A percentile compares a stretch with the other conserved stretches of the same genome.
phyloP scores from a whole-genome alignment of 2,329 filamentous ascomycete species.

The Phialocephala sp. region DNA sequence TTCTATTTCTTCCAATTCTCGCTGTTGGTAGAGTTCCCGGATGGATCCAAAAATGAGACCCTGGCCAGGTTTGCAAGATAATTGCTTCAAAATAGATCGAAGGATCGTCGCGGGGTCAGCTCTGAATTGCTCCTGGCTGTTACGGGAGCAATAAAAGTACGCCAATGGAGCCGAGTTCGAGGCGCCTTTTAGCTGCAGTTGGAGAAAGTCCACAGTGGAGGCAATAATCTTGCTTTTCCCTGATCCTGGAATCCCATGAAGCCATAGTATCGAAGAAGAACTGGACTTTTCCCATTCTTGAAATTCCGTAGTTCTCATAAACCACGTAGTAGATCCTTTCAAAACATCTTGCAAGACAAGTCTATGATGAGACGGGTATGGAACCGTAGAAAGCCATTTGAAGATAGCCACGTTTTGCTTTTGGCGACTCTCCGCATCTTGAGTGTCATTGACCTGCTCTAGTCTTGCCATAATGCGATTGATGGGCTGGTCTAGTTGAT shows the following conservation, averaged over 20 bases:
- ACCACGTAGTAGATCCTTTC: constrained; percentile 34
- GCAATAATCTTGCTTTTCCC: constrained; percentile 16
- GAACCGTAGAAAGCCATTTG: constrained; percentile 18
- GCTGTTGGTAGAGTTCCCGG: constrained; percentile 5
- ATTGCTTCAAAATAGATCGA: constrained; percentile 35
- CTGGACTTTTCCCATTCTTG: constrained; percentile 40
- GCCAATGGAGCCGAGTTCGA: too few species aligned
- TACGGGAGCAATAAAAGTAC: constrained; percentile 41
- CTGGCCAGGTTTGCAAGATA: constrained; percentile 16
- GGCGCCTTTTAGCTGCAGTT: neutral
- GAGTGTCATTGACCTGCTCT: too few species aligned
- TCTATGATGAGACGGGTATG: constrained; percentile 17
- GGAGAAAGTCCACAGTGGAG: constrained; percentile 14
- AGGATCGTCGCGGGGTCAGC: constrained; percentile 34
- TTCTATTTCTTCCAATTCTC: constrained; percentile 10
- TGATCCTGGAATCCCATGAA: constrained; percentile 39
- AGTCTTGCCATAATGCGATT: too few species aligned
- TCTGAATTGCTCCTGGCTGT: constrained; percentile 33
- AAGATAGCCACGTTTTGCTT: constrained; percentile 16
- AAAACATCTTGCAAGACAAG: constrained; percentile 22
- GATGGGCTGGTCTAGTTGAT: too few species aligned
- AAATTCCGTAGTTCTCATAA: constrained; percentile 33
- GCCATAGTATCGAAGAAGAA: constrained; percentile 43
- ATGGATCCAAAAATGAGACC: constrained; percentile 16
- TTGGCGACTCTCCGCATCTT: too few species aligned